Evolutionary conservation across 345 rosid species (phyloP).

Genomic region (Pistacia vera): DNA sequence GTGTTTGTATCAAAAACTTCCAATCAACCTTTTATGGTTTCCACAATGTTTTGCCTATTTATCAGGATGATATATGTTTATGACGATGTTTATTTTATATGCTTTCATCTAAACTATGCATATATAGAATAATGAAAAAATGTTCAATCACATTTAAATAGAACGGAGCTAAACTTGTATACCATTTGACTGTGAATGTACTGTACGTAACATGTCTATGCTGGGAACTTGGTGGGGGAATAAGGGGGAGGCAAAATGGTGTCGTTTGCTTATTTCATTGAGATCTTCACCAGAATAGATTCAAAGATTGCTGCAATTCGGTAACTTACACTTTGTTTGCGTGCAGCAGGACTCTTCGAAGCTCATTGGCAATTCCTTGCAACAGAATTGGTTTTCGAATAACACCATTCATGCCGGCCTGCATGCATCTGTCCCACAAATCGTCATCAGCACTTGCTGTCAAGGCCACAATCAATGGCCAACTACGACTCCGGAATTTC

Average conservation of each 20-base stretch:
- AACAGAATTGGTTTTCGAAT: constrained; percentile 71
- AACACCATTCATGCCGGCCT: constrained; percentile 79
- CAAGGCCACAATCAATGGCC: constrained; percentile 75
- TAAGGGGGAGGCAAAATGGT: background rate
- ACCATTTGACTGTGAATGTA: constrained; percentile 33
- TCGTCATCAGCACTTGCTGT: constrained; percentile 61
- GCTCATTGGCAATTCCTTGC: constrained; percentile 71
- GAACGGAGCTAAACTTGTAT: constrained; percentile 27
- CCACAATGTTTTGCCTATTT: background rate
- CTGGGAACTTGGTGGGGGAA: constrained; percentile 14
- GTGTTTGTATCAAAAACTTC: background rate
- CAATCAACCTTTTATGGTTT: background rate
- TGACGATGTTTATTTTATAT: background rate
- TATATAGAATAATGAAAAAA: background rate
- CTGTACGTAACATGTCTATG: constrained; percentile 35
- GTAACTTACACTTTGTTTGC: constrained; percentile 42
- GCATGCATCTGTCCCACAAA: constrained; percentile 62
- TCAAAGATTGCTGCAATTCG: background rate
- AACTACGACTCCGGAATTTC: constrained; percentile 53
- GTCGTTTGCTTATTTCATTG: constrained; percentile 11
- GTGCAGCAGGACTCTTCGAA: constrained; percentile 62
- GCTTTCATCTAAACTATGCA: constrained; percentile 18
- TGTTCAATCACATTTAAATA: constrained; percentile 1
- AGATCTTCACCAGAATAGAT: constrained; percentile 1
- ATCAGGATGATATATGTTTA: background rate